Evolutionary conservation across 139 green algal genomes (phyloP).

Genomic region (Medakamo hakoo): DNA sequence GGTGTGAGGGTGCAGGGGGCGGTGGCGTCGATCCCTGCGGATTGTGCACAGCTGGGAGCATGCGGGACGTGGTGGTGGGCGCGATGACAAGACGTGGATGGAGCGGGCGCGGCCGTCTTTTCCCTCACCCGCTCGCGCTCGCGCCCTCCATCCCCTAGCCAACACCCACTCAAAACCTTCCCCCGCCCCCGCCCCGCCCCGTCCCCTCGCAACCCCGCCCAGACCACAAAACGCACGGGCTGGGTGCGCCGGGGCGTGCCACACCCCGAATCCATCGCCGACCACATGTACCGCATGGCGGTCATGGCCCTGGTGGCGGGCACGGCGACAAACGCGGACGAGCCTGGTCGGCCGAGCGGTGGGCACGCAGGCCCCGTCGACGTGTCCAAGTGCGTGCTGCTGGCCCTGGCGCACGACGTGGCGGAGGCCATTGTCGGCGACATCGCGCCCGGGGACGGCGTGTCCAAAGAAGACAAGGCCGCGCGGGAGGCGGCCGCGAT

Average conservation of each 20-base stretch:
- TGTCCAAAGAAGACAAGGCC: slow-evolving; percentile 70
- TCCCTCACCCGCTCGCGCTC: too few relatives aligned
- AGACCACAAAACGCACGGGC: slow-evolving; percentile 69
- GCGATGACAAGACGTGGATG: too few relatives aligned
- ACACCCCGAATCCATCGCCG: slow-evolving; percentile 73
- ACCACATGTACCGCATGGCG: slow-evolving; percentile 92
- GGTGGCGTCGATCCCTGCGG: too few relatives aligned
- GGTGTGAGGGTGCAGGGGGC: too few relatives aligned
- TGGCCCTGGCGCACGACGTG: slow-evolving; percentile 85
- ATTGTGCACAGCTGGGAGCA: too few relatives aligned
- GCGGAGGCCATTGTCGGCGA: slow-evolving; percentile 88
- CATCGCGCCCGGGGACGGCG: slow-evolving; percentile 61
- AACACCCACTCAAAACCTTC: background rate
- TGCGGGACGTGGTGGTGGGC: too few relatives aligned
- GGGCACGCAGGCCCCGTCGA: background rate
- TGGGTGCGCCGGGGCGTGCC: slow-evolving; percentile 64
- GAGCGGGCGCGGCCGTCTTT: too few relatives aligned
- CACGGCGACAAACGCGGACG: background rate
- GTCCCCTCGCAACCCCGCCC: slow-evolving; percentile 1
- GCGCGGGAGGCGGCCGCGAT: slow-evolving; percentile 54
- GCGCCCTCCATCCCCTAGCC: background rate
- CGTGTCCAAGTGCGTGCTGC: slow-evolving; percentile 52
- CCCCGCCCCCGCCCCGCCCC: background rate
- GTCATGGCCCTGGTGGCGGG: slow-evolving; percentile 63
- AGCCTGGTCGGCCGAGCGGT: background rate